These are phyloP conservation scores for Podaxis sp. DNA, from an alignment of 768 basidiomycete genomes.

Conservation along the genomic window DNA sequence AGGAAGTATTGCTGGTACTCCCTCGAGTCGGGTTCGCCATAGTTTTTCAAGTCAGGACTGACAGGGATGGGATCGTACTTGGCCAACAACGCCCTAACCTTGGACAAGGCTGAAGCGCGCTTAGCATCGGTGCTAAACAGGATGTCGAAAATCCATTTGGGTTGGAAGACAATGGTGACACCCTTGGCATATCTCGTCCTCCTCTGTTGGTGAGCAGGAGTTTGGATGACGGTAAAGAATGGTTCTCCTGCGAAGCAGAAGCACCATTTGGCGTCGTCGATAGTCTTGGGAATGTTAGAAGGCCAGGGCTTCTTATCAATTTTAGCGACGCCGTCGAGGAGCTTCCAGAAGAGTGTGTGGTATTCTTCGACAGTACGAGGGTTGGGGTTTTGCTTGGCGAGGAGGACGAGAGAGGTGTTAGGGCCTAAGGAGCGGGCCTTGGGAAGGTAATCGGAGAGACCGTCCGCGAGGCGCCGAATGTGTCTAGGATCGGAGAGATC, in stretches of 20 bases:
- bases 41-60: slow-evolving; percentile 4
- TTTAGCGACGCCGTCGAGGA: too few species aligned
- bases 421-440: slow-evolving; percentile 1
- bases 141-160: background rate
- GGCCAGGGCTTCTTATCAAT: background rate
- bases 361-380: background rate
- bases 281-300: background rate
- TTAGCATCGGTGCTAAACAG: background rate
- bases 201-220: background rate
- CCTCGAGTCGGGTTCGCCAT: slow-evolving; percentile 3
- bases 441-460: background rate
- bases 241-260: slow-evolving; percentile 5
- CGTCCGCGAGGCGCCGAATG: background rate
- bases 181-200: slow-evolving; percentile 1
- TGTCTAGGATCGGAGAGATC: background rate
- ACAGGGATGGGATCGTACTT: background rate
- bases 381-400: slow-evolving; percentile 3
- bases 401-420: background rate
- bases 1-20: slow-evolving; percentile 3
- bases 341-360: background rate
- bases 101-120: background rate
- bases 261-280: slow-evolving; percentile 1
- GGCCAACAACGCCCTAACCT: too few species aligned
- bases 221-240: background rate
- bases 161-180: slow-evolving; percentile 1